Conservation (phyloP, 1,284 basidiomycete species). For the Ceratobasidium sp. region DNA sequence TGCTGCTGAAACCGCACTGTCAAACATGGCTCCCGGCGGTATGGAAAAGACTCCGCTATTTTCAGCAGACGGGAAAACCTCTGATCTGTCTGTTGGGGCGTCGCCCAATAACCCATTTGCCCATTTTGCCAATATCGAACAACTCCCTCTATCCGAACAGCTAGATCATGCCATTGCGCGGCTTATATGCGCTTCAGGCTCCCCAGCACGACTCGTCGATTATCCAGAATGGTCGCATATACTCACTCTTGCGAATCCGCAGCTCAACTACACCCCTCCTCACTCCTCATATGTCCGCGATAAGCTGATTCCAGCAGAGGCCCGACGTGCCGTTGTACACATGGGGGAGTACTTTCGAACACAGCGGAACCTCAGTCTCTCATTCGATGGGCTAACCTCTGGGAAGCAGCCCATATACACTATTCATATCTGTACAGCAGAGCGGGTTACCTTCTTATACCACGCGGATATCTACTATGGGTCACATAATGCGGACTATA, state of each 20-base stretch:
- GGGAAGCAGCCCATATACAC: conserved; percentile 55
- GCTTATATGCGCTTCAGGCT: conserved; percentile 4
- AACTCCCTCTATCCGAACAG: neutral
- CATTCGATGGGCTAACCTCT: conserved; percentile 10
- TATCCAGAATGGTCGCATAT: neutral
- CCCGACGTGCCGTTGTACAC: conserved; percentile 1
- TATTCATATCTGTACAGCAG: conserved; percentile 55
- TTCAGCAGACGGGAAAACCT: too few relatives aligned
- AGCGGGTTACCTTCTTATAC: conserved; percentile 53
- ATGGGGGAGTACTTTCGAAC: neutral
- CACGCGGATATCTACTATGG: conserved; percentile 54
- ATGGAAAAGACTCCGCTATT: too few relatives aligned
- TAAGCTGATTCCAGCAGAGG: conserved; percentile 16
- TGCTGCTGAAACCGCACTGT: neutral
- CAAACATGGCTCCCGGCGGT: conserved; percentile 13
- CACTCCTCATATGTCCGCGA: conserved; percentile 4
- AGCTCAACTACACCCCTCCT: neutral
- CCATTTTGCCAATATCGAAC: neutral
- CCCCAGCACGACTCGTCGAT: conserved; percentile 3
- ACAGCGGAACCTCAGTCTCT: conserved; percentile 11
- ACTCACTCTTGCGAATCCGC: neutral
- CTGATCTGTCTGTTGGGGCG: too few relatives aligned
- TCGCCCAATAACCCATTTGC: neutral
- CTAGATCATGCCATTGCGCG: conserved; percentile 8
- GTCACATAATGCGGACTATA: conserved; percentile 46